Evolutionary conservation across 2,329 filamentous ascomycete genomes (phyloP), one percentile per base, ranked within the genome.

Genomic region (Calonectria pseudoreteaudii): DNA sequence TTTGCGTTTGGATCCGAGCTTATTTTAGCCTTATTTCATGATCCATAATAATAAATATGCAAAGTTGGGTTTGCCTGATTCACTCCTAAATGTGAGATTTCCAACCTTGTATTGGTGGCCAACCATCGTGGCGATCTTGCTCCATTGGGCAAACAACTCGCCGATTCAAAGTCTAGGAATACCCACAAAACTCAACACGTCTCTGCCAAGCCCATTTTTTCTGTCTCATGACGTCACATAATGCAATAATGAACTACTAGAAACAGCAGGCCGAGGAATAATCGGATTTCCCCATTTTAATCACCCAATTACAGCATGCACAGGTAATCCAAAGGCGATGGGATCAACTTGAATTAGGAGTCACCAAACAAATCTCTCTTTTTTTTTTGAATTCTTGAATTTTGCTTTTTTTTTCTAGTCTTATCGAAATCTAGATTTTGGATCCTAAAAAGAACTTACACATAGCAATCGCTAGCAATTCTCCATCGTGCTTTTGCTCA

Each of bases 401-500:
- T 60, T 62, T 8, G 10, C 20, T 62, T 62, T 41, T 38, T 41
- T 14, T 28, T 62, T 30, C 13, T 1, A 26, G 7, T 10, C 8
- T 38, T 41, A 62, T 41, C 34, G 41, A 41, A 62, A 62, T 41
- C 56, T 62, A 62, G 23, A 62, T 62, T 2, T 16, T 23, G 3
- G 34, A 28, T 10, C 52, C 66, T 31, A 58, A 36, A 36, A 75
- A 66, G 41, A 75, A 70, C 56, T 60, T 71, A 65, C 73, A 73
- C 26, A 70, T 68, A 2, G n/a, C 56, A 3, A 20, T 20, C 1
- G 70, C 68, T 3, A 76, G 60, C 28, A 66, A 28, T 4, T 14
- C n/a, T n/a, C 73, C 75, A 31, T 76, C 75, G 49, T 76, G 73
- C 38, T 68, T 58, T 23, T 31, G 31, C 38, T 53, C 70, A 13